Conservation (phyloP, 352 stramenopile genomes). For the Achlya hypogyna region DNA sequence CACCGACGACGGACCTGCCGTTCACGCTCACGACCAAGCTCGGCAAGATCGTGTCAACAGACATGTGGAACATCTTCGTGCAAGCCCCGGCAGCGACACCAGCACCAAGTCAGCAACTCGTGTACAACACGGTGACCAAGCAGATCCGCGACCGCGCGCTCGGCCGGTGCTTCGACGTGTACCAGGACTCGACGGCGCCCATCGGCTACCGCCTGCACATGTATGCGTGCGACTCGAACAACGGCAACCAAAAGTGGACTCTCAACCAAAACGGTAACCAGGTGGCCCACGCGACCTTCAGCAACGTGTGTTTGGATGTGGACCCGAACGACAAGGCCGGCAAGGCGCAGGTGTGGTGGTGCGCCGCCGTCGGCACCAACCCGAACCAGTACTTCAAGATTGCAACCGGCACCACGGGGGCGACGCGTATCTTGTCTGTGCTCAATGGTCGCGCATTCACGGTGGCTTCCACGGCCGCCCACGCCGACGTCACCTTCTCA, state of each 20-base stretch:
- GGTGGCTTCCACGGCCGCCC: neutral
- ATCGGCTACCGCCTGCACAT: constrained; percentile 42
- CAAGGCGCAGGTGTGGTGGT: constrained; percentile 52
- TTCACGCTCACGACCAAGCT: neutral
- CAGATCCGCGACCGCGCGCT: constrained; percentile 50
- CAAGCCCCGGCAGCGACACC: neutral
- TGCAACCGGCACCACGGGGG: neutral
- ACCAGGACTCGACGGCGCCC: constrained; percentile 38
- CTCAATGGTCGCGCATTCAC: neutral
- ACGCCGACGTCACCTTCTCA: neutral
- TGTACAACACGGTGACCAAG: constrained; percentile 36
- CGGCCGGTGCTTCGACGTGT: constrained; percentile 54
- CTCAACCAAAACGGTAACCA: constrained; percentile 32
- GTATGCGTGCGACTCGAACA: constrained; percentile 41
- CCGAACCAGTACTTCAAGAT: constrained; percentile 37
- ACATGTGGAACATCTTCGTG: neutral
- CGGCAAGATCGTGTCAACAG: too few species aligned
- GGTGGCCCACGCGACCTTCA: constrained; percentile 17
- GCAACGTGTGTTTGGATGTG: constrained; percentile 26
- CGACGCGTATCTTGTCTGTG: neutral
- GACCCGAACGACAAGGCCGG: constrained; percentile 33
- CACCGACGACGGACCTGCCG: constrained; percentile 37
- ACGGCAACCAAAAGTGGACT: constrained; percentile 56
- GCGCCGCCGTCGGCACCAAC: constrained; percentile 28
- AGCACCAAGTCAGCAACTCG: constrained; percentile 33